phyloP scores from a whole-genome alignment of 495 filamentous ascomycete genomes.

The Penicillium cosmopolitanum region DNA sequence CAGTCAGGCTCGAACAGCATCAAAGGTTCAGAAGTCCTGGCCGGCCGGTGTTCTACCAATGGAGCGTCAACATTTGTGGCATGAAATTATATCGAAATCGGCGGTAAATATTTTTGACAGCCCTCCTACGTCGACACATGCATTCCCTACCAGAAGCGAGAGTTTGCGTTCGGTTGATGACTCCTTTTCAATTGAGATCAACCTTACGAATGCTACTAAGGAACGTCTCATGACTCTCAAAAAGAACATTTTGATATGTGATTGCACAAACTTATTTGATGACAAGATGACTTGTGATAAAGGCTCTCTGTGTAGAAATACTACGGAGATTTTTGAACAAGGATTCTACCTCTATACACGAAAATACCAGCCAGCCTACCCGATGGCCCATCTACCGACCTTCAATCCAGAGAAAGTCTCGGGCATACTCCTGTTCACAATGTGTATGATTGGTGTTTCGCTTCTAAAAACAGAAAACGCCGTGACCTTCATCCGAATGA shows the following conservation, averaged over 20 bases:
- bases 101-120: constrained; percentile 10
- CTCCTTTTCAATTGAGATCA: neutral
- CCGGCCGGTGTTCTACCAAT: neutral
- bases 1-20: neutral
- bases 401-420: constrained; percentile 8
- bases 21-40: constrained; percentile 6
- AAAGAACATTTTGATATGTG: constrained; percentile 6
- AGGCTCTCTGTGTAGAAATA: constrained; percentile 12
- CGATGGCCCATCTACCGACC: constrained; percentile 7
- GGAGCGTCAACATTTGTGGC: constrained; percentile 1
- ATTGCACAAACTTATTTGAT: constrained; percentile 6
- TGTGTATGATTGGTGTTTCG: constrained; percentile 18
- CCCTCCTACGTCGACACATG: neutral
- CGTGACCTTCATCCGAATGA: constrained; percentile 6
- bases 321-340: constrained; percentile 13
- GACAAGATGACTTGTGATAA: constrained; percentile 4
- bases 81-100: constrained; percentile 8
- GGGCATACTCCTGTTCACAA: constrained; percentile 8
- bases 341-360: constrained; percentile 14
- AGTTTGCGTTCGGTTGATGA: neutral
- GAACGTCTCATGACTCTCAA: constrained; percentile 5
- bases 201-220: constrained; percentile 5
- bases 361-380: constrained; percentile 14
- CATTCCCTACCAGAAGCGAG: neutral
- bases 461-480: constrained; percentile 14